phyloP scores from a whole-genome alignment of 2,329 filamentous ascomycete species.

The Sclerotinia spermophila region DNA sequence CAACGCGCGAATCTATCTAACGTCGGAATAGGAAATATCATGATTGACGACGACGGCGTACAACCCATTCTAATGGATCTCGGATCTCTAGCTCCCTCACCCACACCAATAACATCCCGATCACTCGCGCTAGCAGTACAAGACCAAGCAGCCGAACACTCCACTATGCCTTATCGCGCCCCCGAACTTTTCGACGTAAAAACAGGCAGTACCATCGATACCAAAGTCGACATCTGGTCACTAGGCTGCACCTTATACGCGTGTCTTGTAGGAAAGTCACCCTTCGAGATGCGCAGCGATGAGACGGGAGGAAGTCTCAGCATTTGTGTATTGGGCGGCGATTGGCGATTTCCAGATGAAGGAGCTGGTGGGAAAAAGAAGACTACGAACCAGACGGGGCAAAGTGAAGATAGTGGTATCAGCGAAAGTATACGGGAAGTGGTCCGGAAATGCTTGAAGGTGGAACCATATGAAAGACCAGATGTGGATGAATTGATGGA shows the following conservation, averaged over 20 bases:
- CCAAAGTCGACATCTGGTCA: conserved; percentile 97
- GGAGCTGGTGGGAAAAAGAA: conserved; percentile 52
- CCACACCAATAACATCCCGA: conserved; percentile 83
- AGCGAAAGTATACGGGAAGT: conserved; percentile 82
- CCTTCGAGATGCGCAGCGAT: conserved; percentile 92
- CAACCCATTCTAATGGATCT: conserved; percentile 96
- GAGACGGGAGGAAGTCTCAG: conserved; percentile 93
- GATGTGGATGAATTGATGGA: conserved; percentile 80
- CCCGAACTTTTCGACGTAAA: conserved; percentile 98
- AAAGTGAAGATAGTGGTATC: conserved; percentile 49
- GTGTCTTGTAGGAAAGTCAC: conserved; percentile 92
- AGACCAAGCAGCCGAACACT: conserved; percentile 92
- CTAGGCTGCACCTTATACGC: conserved; percentile 97
- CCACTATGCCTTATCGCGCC: conserved; percentile 96
- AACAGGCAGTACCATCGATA: conserved; percentile 86
- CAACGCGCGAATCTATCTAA: conserved; percentile 14
- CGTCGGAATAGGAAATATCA: conserved; percentile 70
- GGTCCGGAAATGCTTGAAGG: conserved; percentile 77
- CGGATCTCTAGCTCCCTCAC: conserved; percentile 82
- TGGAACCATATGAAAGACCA: conserved; percentile 84
- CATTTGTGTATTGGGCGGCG: conserved; percentile 86
- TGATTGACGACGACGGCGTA: conserved; percentile 89
- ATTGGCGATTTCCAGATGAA: conserved; percentile 96
- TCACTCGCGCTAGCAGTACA: conserved; percentile 89
- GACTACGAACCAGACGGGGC: conserved; percentile 36